These are phyloP conservation scores for Phialemonium atrogriseum DNA, from an alignment of 2,329 filamentous ascomycete genomes.

Conservation along the genomic window DNA sequence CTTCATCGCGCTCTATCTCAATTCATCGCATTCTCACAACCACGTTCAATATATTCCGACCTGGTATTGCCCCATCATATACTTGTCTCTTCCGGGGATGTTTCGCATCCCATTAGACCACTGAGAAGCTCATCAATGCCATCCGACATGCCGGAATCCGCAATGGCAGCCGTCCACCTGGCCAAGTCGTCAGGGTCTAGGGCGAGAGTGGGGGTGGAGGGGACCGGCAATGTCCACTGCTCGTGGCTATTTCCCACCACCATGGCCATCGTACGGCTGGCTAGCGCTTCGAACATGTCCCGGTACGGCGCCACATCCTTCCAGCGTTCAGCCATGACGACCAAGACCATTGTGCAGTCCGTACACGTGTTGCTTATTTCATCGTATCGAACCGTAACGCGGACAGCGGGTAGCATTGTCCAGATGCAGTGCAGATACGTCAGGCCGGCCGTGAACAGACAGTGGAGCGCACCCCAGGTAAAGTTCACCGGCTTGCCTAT, in stretches of 20 bases:
- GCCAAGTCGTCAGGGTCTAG: slow-evolving; percentile 2
- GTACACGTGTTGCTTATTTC: slow-evolving; percentile 18
- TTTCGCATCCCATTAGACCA: no score
- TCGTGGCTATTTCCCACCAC: slow-evolving; percentile 4
- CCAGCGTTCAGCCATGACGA: slow-evolving; percentile 23
- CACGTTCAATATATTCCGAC: no score
- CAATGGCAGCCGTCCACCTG: neutral
- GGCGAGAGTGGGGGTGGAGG: neutral
- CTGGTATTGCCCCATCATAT: no score
- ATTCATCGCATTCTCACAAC: no score
- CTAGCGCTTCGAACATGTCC: slow-evolving; percentile 22
- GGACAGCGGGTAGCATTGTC: slow-evolving; percentile 15
- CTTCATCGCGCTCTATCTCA: no score
- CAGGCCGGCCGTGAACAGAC: slow-evolving; percentile 7
- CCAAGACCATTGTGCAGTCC: slow-evolving; percentile 20
- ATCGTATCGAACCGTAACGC: slow-evolving; percentile 7
- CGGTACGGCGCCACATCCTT: slow-evolving; percentile 20
- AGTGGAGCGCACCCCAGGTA: slow-evolving; percentile 5
- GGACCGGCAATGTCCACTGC: neutral
- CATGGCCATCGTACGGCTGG: slow-evolving; percentile 16
- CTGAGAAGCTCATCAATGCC: neutral
- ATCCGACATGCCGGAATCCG: slow-evolving; percentile 2
- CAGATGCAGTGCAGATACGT: slow-evolving; percentile 23
- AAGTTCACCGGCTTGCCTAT: slow-evolving; percentile 4
- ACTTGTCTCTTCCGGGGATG: no score